phyloP scores from a whole-genome alignment of 768 basidiomycete genomes.

The Auriscalpium vulgare region DNA sequence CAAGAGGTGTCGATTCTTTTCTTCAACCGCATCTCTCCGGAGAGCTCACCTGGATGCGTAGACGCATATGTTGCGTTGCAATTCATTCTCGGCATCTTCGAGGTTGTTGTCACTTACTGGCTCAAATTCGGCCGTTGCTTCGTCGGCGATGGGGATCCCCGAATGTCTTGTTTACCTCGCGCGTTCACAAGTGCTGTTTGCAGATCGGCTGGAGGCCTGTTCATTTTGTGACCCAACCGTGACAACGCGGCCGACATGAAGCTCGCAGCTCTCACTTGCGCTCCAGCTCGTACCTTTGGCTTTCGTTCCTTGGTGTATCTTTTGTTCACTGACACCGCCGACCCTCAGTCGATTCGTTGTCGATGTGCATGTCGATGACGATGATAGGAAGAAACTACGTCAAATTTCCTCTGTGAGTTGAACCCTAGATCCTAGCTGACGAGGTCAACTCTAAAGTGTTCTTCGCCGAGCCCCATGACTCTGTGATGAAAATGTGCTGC shows the following conservation, averaged over 20 bases:
- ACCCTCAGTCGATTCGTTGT: too few relatives aligned
- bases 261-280: conserved; percentile 32
- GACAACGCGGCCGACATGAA: not conserved
- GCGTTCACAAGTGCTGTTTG: not conserved
- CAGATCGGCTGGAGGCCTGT: not conserved
- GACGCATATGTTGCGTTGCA: conserved; percentile 38
- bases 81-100: conserved; percentile 25
- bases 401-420: too few relatives aligned
- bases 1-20: conserved; percentile 21
- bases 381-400: too few relatives aligned
- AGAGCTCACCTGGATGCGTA: not conserved
- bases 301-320: conserved; percentile 20
- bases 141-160: conserved; percentile 33
- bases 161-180: conserved; percentile 17
- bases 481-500: too few relatives aligned
- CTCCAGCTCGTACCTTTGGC: conserved; percentile 36
- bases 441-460: too few relatives aligned
- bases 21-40: not conserved
- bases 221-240: not conserved
- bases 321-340: too few relatives aligned
- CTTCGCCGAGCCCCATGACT: too few relatives aligned
- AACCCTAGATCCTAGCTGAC: too few relatives aligned
- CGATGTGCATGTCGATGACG: too few relatives aligned
- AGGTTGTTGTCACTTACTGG: conserved; percentile 39
- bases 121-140: conserved; percentile 38